Evolutionary conservation across 2,329 filamentous ascomycete species (phyloP).

Genomic region (Cladophialophora bantiana): DNA sequence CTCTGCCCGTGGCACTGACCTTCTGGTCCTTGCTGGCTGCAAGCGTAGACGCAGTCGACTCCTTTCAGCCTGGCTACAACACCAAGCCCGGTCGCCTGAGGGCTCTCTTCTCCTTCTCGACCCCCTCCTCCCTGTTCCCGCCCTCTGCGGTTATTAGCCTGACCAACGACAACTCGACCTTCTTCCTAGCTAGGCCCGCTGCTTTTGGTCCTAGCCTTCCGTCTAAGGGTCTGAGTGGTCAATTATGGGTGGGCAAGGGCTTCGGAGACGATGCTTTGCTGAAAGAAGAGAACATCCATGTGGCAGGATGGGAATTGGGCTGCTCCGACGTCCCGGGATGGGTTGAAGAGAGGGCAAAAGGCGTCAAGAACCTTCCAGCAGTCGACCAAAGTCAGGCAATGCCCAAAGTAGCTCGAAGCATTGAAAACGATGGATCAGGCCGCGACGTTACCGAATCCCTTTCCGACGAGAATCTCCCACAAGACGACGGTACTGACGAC

Average conservation of each 20-base stretch:
- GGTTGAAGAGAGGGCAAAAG: constrained; percentile 67
- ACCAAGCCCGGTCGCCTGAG: constrained; percentile 57
- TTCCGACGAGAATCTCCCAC: constrained; percentile 37
- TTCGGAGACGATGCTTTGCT: constrained; percentile 80
- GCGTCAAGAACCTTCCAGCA: constrained; percentile 39
- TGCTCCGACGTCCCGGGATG: constrained; percentile 95
- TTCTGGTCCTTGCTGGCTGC: constrained; percentile 52
- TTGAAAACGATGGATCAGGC: constrained; percentile 7
- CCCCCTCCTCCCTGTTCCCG: constrained; percentile 87
- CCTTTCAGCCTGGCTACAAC: constrained; percentile 48
- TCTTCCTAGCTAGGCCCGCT: constrained; percentile 90
- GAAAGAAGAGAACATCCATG: constrained; percentile 60
- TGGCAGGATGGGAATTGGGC: constrained; percentile 81
- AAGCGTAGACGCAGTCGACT: constrained; percentile 37
- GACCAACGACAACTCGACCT: constrained; percentile 97
- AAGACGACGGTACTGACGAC: constrained; percentile 83
- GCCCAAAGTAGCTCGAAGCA: constrained; percentile 26
- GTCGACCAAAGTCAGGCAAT: constrained; percentile 16
- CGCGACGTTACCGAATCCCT: constrained; percentile 18
- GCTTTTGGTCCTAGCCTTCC: constrained; percentile 87
- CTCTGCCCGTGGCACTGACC: constrained; percentile 57
- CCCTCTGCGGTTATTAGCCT: constrained; percentile 95
- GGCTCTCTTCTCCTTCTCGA: constrained; percentile 72
- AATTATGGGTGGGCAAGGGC: constrained; percentile 91
- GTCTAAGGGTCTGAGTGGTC: constrained; percentile 78